These are phyloP conservation scores for Jacaranda copaia DNA, from an alignment of 257 asterid species.

Conservation along the genomic window DNA sequence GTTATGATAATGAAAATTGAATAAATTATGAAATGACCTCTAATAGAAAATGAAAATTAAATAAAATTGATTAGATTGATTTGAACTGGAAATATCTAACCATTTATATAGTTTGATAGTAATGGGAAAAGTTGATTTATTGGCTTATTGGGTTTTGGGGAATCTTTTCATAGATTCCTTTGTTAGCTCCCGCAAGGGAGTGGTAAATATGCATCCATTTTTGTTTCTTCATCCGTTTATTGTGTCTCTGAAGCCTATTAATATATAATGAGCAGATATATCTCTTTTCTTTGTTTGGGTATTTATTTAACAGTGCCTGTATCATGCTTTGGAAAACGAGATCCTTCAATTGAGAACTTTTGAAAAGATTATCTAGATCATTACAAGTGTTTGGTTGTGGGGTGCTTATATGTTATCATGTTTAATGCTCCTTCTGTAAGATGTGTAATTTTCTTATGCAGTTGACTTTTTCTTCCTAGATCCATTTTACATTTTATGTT, in stretches of 20 bases:
- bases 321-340: constrained; percentile 5
- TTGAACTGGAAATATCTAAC: neutral
- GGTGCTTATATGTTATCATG: constrained; percentile 22
- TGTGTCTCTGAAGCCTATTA: constrained; percentile 1
- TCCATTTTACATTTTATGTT: constrained; percentile 27
- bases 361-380: constrained; percentile 1
- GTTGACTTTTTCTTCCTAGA: constrained; percentile 1
- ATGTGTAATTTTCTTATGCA: constrained; percentile 8
- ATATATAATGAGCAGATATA: neutral
- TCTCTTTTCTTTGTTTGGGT: neutral
- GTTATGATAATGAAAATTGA: neutral
- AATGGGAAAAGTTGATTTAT: neutral
- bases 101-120: neutral
- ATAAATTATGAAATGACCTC: neutral
- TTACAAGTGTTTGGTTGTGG: constrained; percentile 25
- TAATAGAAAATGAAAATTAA: neutral
- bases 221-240: constrained; percentile 5
- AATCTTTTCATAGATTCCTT: neutral
- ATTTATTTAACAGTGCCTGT: neutral
- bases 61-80: neutral
- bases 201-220: neutral
- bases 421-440: neutral
- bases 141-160: constrained; percentile 6
- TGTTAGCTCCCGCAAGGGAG: neutral
- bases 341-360: constrained; percentile 4